phyloP scores from a whole-genome alignment of 805 yeast species.

The Ogataea degrootiae region DNA sequence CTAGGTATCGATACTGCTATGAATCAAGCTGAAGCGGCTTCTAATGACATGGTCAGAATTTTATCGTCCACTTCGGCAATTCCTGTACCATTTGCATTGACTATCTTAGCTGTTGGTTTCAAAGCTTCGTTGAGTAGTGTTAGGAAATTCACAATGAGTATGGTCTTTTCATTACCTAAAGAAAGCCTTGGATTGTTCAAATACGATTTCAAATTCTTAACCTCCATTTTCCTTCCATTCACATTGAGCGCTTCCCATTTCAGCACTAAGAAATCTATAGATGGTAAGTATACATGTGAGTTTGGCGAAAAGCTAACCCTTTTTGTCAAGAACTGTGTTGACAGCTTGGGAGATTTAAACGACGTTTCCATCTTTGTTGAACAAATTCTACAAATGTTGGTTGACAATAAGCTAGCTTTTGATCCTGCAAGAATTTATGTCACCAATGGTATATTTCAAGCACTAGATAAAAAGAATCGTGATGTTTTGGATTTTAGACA shows the following conservation, averaged over 20 bases:
- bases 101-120: constrained; percentile 71
- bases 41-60: constrained; percentile 52
- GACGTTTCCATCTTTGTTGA: constrained; percentile 15
- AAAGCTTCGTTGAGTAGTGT: constrained; percentile 75
- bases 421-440: constrained; percentile 69
- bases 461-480: constrained; percentile 30
- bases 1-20: constrained; percentile 79
- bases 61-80: constrained; percentile 47
- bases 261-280: constrained; percentile 31
- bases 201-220: constrained; percentile 36
- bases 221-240: constrained; percentile 47
- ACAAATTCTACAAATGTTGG: constrained; percentile 42
- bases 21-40: constrained; percentile 80
- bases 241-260: constrained; percentile 63
- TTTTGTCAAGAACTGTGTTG: constrained; percentile 40
- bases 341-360: constrained; percentile 18
- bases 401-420: constrained; percentile 45
- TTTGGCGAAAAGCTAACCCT: constrained; percentile 49
- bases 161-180: constrained; percentile 49
- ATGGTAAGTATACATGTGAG: constrained; percentile 39
- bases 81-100: constrained; percentile 67
- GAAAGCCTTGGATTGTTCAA: constrained; percentile 44
- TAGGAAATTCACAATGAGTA: constrained; percentile 52
- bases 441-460: constrained; percentile 51
- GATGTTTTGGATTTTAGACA: constrained; percentile 23